phyloP scores from a whole-genome alignment of 1,139 yeast species.

The Scheffersomyces lignicola region DNA sequence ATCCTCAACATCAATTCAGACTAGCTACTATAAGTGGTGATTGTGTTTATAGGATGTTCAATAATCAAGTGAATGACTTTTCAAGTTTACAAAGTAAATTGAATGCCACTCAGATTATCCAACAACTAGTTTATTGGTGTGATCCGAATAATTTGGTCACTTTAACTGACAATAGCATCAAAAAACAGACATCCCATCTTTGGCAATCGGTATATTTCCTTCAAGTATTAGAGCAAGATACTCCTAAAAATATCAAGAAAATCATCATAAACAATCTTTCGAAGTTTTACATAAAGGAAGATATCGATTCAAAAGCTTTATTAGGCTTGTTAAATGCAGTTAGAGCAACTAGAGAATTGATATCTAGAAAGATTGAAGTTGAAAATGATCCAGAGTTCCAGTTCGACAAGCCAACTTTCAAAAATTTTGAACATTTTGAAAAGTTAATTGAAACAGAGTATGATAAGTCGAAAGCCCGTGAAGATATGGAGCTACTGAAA shows the following conservation, averaged over 20 bases:
- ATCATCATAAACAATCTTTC: conserved; percentile 54
- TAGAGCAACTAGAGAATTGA: conserved; percentile 30
- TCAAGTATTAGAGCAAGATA: conserved; percentile 49
- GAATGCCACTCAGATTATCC: conserved; percentile 62
- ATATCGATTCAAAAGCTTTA: conserved; percentile 29
- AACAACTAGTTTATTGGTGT: conserved; percentile 83
- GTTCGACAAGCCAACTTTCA: conserved; percentile 46
- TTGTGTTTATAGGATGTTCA: conserved; percentile 58
- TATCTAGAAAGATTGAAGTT: conserved; percentile 11
- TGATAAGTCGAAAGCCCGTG: conserved; percentile 26
- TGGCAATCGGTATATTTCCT: conserved; percentile 59
- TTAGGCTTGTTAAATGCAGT: conserved; percentile 34
- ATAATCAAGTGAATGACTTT: conserved; percentile 25
- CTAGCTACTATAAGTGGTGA: conserved; percentile 68
- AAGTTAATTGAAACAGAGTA: conserved; percentile 25
- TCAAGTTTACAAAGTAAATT: conserved; percentile 28
- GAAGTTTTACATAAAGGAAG: conserved; percentile 41
- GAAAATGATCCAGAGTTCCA: conserved; percentile 28
- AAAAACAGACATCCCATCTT: conserved; percentile 52
- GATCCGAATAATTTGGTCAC: conserved; percentile 74
- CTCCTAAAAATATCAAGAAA: conserved; percentile 55
- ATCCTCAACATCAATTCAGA: conserved; percentile 67
- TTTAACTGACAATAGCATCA: conserved; percentile 38
- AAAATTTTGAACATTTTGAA: conserved; percentile 48
- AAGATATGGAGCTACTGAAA: conserved; percentile 11